phyloP scores from a whole-genome alignment of 345 rosid genomes.

The Viola odorata region DNA sequence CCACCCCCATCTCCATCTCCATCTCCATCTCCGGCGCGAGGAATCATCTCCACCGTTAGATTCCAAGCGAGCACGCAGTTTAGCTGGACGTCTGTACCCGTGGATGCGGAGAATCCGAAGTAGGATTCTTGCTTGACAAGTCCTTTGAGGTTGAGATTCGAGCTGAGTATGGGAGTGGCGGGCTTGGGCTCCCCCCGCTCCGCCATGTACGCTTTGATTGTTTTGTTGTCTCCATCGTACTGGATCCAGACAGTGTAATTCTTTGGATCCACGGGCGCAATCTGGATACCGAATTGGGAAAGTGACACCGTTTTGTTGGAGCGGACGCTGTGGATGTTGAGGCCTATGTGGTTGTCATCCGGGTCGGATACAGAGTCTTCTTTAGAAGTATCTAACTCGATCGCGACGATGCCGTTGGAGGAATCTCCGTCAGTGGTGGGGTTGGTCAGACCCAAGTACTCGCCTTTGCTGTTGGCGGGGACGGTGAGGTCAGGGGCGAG shows the following conservation, averaged over 20 bases:
- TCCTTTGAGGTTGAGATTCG: conserved; percentile 31
- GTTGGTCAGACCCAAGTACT: conserved; percentile 50
- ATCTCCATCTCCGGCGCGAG: not conserved
- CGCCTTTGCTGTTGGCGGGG: conserved; percentile 35
- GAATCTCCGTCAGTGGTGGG: conserved; percentile 36
- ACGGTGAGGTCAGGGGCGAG: conserved; percentile 34
- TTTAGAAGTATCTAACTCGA: conserved; percentile 45
- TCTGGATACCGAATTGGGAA: conserved; percentile 23
- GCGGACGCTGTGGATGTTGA: conserved; percentile 36
- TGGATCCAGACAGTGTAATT: conserved; percentile 43
- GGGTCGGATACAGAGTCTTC: conserved; percentile 36
- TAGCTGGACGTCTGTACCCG: conserved; percentile 35
- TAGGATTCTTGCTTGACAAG: conserved; percentile 35
- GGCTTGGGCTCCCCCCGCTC: conserved; percentile 27
- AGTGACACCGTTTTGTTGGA: conserved; percentile 24
- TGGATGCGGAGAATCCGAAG: conserved; percentile 54
- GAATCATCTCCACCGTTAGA: conserved; percentile 40
- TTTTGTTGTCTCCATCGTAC: conserved; percentile 34
- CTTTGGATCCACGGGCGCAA: conserved; percentile 25
- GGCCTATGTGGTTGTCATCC: conserved; percentile 44
- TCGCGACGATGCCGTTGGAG: conserved; percentile 39
- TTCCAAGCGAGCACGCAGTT: conserved; percentile 53
- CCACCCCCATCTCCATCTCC: not conserved
- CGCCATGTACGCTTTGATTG: conserved; percentile 33
- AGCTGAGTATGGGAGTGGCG: conserved; percentile 18